Evolutionary conservation across 2,329 filamentous ascomycete genomes (phyloP).

Genomic region (Aspergillus oerlinghausenensis): DNA sequence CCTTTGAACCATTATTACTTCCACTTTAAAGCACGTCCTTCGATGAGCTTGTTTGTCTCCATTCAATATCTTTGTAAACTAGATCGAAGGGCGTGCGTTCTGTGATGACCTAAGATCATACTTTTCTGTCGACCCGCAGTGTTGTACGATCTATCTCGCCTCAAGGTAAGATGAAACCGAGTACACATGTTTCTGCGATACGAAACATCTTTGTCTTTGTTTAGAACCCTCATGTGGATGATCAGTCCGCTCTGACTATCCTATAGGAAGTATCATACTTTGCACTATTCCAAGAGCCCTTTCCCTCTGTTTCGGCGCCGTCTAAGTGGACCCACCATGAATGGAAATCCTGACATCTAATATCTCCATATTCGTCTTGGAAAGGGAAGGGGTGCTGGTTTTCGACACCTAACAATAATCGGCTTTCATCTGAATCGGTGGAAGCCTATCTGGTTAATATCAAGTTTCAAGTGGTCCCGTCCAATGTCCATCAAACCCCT

Average conservation of each 20-base stretch:
- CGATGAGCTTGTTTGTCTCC: not conserved
- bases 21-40: not conserved
- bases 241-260: conserved; percentile 5
- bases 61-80: no score
- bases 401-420: not conserved
- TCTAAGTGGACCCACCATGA: conserved; percentile 23
- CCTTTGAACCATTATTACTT: not conserved
- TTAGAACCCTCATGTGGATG: not conserved
- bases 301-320: conserved; percentile 9
- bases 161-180: not conserved
- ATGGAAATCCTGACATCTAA: conserved; percentile 18
- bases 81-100: not conserved
- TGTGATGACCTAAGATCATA: not conserved
- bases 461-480: not conserved
- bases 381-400: conserved; percentile 5
- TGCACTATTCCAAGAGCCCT: conserved; percentile 8
- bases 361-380: conserved; percentile 11
- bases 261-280: conserved; percentile 9
- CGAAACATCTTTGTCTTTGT: not conserved
- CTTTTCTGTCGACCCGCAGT: not conserved
- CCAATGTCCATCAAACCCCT: not conserved
- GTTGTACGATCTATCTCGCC: not conserved
- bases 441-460: not conserved
- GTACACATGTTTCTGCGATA: not conserved
- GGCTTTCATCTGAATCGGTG: not conserved